A percentile compares a stretch with the other conserved stretches of the same genome.
Evolutionary conservation across 139 green algal genomes (phyloP).

Genomic region (Tetratostichococcus sp.): DNA sequence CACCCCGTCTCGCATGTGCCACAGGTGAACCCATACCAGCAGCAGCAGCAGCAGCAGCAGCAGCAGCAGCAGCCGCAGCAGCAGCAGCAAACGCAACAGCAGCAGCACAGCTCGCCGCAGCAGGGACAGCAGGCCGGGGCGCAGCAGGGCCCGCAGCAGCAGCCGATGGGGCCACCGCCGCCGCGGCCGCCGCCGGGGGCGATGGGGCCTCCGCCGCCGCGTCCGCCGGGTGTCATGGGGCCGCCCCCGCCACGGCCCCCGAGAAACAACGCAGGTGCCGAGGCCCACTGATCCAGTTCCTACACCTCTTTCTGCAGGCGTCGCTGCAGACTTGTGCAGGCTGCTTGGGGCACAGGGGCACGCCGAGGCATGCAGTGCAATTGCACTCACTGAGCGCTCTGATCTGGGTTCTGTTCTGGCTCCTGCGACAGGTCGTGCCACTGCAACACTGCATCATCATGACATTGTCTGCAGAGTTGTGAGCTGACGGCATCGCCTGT

Average conservation of each 20-base stretch:
- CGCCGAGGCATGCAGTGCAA: no score
- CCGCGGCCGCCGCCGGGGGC: neutral
- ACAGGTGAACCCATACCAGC: neutral
- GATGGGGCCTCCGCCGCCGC: neutral
- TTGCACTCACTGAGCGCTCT: no score
- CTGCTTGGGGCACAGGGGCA: no score
- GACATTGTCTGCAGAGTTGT: no score
- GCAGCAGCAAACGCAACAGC: constrained; percentile 1
- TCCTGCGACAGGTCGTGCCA: no score
- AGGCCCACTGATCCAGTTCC: neutral
- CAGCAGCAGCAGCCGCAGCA: constrained; percentile 10
- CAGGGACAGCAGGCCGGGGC: neutral
- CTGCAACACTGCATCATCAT: no score
- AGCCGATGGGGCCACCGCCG: neutral
- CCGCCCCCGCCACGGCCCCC: neutral
- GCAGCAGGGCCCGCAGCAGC: neutral
- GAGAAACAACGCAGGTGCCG: neutral
- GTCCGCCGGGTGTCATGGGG: neutral
- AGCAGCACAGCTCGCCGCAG: constrained; percentile 5
- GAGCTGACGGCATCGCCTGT: neutral
- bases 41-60: neutral
- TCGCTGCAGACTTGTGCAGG: no score
- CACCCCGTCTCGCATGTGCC: neutral
- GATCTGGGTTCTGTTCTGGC: no score
- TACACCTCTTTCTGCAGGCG: neutral